phyloP scores from a whole-genome alignment of 1,139 yeast species.

The Meyerozyma sp. region DNA sequence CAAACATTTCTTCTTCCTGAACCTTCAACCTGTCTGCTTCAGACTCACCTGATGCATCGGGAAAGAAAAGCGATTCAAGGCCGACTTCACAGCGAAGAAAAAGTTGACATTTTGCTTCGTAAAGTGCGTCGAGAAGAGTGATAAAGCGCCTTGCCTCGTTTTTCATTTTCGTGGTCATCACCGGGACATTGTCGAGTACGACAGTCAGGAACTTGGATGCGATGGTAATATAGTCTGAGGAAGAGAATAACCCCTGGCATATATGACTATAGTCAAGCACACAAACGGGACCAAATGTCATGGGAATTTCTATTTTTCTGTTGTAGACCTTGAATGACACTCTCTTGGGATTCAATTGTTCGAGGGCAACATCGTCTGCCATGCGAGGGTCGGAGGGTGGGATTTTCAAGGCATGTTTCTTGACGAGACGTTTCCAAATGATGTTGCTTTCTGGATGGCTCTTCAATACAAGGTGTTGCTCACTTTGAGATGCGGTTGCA shows the following conservation, averaged over 20 bases:
- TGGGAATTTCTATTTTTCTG: slow-evolving; percentile 44
- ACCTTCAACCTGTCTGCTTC: slow-evolving; percentile 33
- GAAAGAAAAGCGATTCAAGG: slow-evolving; percentile 55
- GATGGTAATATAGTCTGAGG: slow-evolving; percentile 66
- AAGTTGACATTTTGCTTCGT: slow-evolving; percentile 61
- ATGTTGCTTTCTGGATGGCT: slow-evolving; percentile 19
- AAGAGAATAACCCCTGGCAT: slow-evolving; percentile 55
- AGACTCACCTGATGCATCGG: slow-evolving; percentile 28
- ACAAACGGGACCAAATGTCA: slow-evolving; percentile 39
- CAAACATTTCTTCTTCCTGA: slow-evolving; percentile 66
- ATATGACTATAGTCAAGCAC: slow-evolving; percentile 49
- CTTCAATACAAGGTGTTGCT: slow-evolving; percentile 27
- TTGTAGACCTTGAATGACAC: slow-evolving; percentile 49
- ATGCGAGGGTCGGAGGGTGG: slow-evolving; percentile 9
- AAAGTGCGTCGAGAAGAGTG: slow-evolving; percentile 61
- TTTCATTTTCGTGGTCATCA: slow-evolving; percentile 51
- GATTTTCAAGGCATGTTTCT: slow-evolving; percentile 14
- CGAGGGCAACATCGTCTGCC: slow-evolving; percentile 12
- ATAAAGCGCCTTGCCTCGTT: slow-evolving; percentile 68
- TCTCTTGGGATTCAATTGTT: slow-evolving; percentile 19
- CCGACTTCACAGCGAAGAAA: slow-evolving; percentile 45
- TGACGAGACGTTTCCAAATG: slow-evolving; percentile 34
- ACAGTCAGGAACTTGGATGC: slow-evolving; percentile 56
- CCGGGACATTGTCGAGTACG: slow-evolving; percentile 58
- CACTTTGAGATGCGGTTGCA: slow-evolving; percentile 17